Evolutionary conservation across 805 yeast genomes (phyloP).

Genomic region (Candida golubevii): DNA sequence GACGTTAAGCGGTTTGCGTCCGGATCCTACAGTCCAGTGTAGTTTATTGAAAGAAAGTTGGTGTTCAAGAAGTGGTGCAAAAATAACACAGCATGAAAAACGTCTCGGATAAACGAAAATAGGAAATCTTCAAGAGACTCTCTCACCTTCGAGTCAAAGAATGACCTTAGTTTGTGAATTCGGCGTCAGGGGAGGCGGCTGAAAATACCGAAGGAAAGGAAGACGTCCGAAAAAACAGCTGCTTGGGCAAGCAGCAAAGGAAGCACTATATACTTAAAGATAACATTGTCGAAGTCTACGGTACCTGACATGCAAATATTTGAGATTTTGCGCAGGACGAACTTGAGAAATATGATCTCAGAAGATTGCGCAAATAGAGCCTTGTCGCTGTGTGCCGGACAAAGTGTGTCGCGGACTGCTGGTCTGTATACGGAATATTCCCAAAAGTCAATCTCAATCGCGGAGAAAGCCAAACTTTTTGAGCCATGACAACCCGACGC

Average conservation of each 20-base stretch:
- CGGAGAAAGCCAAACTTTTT: background rate
- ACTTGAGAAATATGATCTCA: conserved; percentile 6
- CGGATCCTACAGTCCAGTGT: too few relatives aligned
- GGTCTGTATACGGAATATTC: background rate
- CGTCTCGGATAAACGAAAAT: too few relatives aligned
- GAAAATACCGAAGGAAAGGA: too few relatives aligned
- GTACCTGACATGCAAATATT: conserved; percentile 12
- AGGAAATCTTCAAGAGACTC: too few relatives aligned
- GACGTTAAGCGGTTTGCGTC: background rate
- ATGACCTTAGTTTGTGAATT: too few relatives aligned
- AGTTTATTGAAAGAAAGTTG: too few relatives aligned
- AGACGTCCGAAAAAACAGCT: background rate
- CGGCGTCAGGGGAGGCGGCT: too few relatives aligned
- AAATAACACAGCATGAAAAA: too few relatives aligned
- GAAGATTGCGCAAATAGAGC: conserved; percentile 8
- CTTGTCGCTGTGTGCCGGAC: conserved; percentile 1
- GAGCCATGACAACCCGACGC: background rate
- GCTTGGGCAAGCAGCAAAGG: conserved; percentile 6
- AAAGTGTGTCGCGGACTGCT: conserved; percentile 1
- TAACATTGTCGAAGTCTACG: conserved; percentile 2
- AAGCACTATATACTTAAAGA: conserved; percentile 7
- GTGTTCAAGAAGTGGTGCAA: too few relatives aligned
- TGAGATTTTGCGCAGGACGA: conserved; percentile 11
- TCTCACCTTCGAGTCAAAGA: too few relatives aligned
- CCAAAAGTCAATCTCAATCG: background rate